Conservation (phyloP, 495 filamentous ascomycete species). For the Neurospora sublineolata region DNA sequence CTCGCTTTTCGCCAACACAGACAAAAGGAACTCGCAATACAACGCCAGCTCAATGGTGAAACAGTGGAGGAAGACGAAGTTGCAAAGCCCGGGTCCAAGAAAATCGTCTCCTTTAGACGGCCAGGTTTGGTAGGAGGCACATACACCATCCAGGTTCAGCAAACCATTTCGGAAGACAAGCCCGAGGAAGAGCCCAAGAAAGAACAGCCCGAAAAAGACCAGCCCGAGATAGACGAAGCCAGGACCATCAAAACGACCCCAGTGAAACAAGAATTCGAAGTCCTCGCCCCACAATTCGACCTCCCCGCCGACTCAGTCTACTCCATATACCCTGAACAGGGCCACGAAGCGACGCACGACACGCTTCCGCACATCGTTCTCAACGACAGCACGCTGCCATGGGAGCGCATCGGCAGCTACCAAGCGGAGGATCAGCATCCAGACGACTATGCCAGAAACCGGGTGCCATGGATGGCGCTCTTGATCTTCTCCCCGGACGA, state of each 20-base stretch:
- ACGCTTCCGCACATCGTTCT: conserved; percentile 40
- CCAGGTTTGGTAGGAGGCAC: not conserved
- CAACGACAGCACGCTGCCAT: conserved; percentile 37
- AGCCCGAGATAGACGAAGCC: not conserved
- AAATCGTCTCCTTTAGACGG: not conserved
- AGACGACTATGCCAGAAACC: conserved; percentile 11
- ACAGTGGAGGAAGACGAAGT: not conserved
- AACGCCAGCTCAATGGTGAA: not conserved
- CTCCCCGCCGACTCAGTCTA: conserved; percentile 22
- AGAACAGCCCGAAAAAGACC: not conserved
- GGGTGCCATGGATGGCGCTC: conserved; percentile 29
- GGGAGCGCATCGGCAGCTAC: conserved; percentile 20
- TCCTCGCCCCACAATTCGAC: conserved; percentile 17
- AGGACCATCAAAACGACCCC: not conserved
- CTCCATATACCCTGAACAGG: conserved; percentile 31
- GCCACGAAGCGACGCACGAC: conserved; percentile 19
- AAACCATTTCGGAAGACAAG: not conserved
- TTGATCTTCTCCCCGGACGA: conserved; percentile 26
- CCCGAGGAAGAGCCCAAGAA: not conserved
- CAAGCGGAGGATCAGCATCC: not conserved
- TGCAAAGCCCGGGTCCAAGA: not conserved
- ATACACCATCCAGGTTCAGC: not conserved
- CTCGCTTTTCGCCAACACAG: not conserved
- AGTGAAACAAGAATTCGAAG: conserved; percentile 16
- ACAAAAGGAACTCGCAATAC: not conserved